These are phyloP conservation scores for Neurospora sp. DNA, from an alignment of 495 filamentous ascomycete genomes.

Conservation along the genomic window DNA sequence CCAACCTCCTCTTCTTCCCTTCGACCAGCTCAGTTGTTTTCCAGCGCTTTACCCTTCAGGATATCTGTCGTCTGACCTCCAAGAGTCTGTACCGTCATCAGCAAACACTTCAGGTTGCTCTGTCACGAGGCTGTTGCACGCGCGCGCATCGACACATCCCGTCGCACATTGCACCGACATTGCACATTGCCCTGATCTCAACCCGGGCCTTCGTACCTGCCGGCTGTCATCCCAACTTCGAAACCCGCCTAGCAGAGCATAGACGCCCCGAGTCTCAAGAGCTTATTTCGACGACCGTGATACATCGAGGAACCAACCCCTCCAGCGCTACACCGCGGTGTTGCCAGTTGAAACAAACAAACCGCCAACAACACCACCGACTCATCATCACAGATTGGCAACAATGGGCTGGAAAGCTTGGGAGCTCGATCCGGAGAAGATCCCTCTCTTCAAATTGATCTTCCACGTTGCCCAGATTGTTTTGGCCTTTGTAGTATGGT, in stretches of 20 bases:
- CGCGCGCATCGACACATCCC: neutral
- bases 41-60: neutral
- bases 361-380: neutral
- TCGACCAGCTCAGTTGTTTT: neutral
- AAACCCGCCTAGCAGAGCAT: neutral
- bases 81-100: neutral
- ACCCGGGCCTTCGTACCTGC: neutral
- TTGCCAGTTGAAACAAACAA: neutral
- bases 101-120: neutral
- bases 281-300: neutral
- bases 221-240: neutral
- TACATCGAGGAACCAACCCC: neutral
- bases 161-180: neutral
- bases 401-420: conserved; percentile 29
- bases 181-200: neutral
- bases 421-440: conserved; percentile 38
- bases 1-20: neutral
- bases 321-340: neutral
- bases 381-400: neutral
- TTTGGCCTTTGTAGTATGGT: conserved; percentile 60
- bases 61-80: neutral
- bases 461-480: conserved; percentile 54
- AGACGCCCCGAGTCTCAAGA: neutral
- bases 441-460: conserved; percentile 46
- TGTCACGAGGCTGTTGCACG: neutral